A percentile compares a stretch with the other conserved stretches of the same genome.
Evolutionary conservation across 192 early-diverging fungal genomes (phyloP).

Genomic region (Geosiphon pyriformis): DNA sequence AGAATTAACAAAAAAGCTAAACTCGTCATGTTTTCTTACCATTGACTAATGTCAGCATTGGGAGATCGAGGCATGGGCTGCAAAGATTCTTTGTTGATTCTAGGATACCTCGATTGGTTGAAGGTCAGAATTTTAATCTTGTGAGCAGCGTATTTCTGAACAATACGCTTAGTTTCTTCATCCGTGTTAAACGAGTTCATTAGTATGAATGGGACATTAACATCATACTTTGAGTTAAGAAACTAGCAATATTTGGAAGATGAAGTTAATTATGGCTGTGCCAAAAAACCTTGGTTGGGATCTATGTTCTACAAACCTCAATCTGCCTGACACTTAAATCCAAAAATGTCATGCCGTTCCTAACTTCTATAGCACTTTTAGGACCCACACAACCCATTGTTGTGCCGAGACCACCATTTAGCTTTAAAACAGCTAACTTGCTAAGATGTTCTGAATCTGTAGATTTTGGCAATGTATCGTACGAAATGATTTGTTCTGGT

Average conservation of each 20-base stretch:
- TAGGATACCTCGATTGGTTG: constrained; percentile 94
- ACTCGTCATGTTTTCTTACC: constrained; percentile 40
- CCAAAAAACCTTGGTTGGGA: no score
- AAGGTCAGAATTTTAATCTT: constrained; percentile 93
- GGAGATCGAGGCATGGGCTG: constrained; percentile 75
- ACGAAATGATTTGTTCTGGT: constrained; percentile 80
- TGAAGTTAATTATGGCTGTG: no score
- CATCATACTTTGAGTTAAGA: constrained; percentile 82
- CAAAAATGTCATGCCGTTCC: constrained; percentile 97
- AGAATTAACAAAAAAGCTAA: no score
- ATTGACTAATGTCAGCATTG: constrained; percentile 59
- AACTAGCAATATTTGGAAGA: no score
- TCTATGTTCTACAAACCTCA: no score
- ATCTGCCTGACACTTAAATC: constrained; percentile 98
- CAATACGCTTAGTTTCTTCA: constrained; percentile 92
- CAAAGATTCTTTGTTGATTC: constrained; percentile 88
- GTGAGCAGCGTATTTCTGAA: constrained; percentile 95
- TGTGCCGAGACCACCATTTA: constrained; percentile 98
- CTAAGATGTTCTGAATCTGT: constrained; percentile 56
- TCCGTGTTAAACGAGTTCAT: constrained; percentile 99
- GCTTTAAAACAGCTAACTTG: constrained; percentile 97
- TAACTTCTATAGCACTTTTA: constrained; percentile 97
- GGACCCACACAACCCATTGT: constrained; percentile 99
- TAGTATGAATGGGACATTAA: constrained; percentile 92
- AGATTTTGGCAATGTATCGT: constrained; percentile 59